Evolutionary conservation across 1,284 basidiomycete genomes (phyloP).

Genomic region (Peniophora sp.): DNA sequence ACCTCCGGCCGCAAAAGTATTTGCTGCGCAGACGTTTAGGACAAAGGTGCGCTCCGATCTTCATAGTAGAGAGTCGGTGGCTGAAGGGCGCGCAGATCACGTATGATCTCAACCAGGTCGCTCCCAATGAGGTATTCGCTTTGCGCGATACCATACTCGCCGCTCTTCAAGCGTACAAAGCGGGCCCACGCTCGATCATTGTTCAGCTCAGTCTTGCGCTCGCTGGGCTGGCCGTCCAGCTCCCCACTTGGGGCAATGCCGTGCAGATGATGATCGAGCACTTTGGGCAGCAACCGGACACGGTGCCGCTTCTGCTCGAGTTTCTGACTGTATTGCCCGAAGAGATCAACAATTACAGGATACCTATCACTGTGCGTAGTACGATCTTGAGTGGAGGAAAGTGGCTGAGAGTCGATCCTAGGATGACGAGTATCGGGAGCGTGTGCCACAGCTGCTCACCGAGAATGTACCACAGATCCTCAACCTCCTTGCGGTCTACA

Average conservation of each 20-base stretch:
- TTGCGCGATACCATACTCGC: conserved; percentile 84
- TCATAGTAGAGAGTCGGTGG: background rate
- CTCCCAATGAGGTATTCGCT: conserved; percentile 60
- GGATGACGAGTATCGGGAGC: conserved; percentile 75
- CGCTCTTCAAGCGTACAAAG: conserved; percentile 62
- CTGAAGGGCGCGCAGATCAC: conserved; percentile 58
- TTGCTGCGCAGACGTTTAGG: conserved; percentile 95
- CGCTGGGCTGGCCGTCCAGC: conserved; percentile 87
- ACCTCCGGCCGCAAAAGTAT: conserved; percentile 80
- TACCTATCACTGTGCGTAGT: conserved; percentile 76
- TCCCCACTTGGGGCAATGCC: conserved; percentile 82
- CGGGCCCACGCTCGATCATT: conserved; percentile 81
- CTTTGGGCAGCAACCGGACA: conserved; percentile 80
- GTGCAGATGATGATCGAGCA: conserved; percentile 79
- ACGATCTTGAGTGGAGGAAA: background rate
- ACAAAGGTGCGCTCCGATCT: conserved; percentile 64
- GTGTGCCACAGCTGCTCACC: conserved; percentile 62
- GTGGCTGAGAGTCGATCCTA: conserved; percentile 21
- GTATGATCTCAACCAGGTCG: conserved; percentile 91
- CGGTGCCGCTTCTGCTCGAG: conserved; percentile 80
- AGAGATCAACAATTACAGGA: conserved; percentile 84
- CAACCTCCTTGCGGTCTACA: conserved; percentile 81
- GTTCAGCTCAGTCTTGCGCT: conserved; percentile 88
- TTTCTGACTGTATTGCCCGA: conserved; percentile 92
- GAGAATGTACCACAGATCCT: conserved; percentile 71